Percentiles rank a stretch among this genome's conserved stretches.
Conservation (phyloP, 1,284 basidiomycete genomes). For the Lentinus polychrous region DNA sequence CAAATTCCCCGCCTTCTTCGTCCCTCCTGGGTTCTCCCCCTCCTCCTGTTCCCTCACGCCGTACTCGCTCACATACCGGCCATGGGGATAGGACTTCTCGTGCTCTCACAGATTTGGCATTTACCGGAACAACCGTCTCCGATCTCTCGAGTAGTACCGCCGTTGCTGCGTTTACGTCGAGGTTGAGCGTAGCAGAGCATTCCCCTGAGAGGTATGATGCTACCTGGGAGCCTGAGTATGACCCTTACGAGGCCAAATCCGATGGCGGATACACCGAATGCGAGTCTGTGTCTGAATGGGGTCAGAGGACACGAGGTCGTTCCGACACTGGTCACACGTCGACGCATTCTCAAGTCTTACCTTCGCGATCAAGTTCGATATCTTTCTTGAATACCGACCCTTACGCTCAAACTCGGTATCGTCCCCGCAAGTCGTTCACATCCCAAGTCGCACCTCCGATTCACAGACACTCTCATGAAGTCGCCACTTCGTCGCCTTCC, state of each 20-base stretch:
- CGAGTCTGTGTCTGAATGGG: not conserved
- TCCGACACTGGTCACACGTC: not conserved
- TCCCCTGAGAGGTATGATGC: slow-evolving; percentile 10
- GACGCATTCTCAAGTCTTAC: not conserved
- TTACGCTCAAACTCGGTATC: not conserved
- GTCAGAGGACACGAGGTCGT: not conserved
- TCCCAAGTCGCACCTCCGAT: not conserved
- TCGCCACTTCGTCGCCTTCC: not conserved
- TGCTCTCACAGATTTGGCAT: slow-evolving; percentile 22
- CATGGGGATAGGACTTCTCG: slow-evolving; percentile 9
- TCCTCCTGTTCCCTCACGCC: not conserved
- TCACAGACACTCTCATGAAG: not conserved
- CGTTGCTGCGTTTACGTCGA: slow-evolving; percentile 21
- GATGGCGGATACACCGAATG: not conserved
- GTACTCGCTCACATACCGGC: not conserved
- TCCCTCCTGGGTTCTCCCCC: not conserved
- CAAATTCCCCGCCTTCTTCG: not conserved
- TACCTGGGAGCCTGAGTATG: not conserved
- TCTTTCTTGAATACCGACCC: slow-evolving; percentile 1
- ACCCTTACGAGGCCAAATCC: not conserved
- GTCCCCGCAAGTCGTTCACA: not conserved
- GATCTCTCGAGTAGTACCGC: slow-evolving; percentile 18
- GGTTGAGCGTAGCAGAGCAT: slow-evolving; percentile 17
- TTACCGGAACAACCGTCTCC: slow-evolving; percentile 18
- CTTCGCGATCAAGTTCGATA: not conserved